Conservation (phyloP, 176 grass and related monocot genomes). For the Phoenix roebelenii region DNA sequence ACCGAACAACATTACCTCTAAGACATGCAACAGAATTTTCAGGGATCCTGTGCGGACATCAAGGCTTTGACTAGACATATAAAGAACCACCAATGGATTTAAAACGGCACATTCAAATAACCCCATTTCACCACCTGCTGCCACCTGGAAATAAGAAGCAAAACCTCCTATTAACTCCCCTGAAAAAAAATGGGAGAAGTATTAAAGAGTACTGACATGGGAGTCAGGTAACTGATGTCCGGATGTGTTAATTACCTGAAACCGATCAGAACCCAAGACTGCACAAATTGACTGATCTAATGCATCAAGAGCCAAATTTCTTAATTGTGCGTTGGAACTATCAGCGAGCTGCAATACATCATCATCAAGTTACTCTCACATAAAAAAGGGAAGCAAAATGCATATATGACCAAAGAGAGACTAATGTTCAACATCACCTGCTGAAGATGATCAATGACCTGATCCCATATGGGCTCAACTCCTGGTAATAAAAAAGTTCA, state of each 20-base stretch:
- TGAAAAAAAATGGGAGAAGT: background rate
- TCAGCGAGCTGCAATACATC: conserved; percentile 62
- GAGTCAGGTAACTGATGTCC: conserved; percentile 1
- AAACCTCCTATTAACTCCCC: conserved; percentile 24
- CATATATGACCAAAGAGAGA: conserved; percentile 5
- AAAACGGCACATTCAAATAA: conserved; percentile 88
- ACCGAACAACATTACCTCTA: conserved; percentile 57
- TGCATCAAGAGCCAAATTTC: conserved; percentile 80
- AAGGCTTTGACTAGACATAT: conserved; percentile 66
- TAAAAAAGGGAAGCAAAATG: conserved; percentile 2
- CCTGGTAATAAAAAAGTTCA: conserved; percentile 41
- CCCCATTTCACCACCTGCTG: conserved; percentile 53
- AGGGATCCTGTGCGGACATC: conserved; percentile 76
- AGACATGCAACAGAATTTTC: conserved; percentile 98
- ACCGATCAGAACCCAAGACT: conserved; percentile 80
- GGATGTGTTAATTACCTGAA: conserved; percentile 30
- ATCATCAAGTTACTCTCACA: conserved; percentile 20
- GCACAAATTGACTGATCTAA: conserved; percentile 96
- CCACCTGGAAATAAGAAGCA: conserved; percentile 35
- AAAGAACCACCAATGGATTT: conserved; percentile 77
- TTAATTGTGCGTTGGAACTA: conserved; percentile 69
- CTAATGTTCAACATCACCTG: conserved; percentile 47
- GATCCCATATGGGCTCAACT: conserved; percentile 85
- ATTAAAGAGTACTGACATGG: conserved; percentile 14
- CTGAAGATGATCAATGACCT: conserved; percentile 83